Evolutionary conservation across 768 basidiomycete species (phyloP).

Genomic region (Asterophora lycoperdoides): DNA sequence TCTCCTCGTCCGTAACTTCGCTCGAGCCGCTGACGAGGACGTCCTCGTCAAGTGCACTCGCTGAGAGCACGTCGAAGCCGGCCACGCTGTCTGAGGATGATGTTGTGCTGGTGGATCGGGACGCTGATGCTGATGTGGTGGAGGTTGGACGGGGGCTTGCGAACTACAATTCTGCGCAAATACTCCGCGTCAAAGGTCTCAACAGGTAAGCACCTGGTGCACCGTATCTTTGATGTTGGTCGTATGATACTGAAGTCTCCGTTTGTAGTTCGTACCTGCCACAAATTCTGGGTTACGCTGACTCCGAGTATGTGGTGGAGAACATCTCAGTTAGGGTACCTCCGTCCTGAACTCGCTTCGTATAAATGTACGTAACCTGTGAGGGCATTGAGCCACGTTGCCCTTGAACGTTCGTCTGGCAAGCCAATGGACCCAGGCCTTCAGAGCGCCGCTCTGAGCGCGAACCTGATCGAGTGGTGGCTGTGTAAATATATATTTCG

Average conservation of each 20-base stretch:
- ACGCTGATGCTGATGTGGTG: constrained; percentile 57
- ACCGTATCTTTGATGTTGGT: not conserved
- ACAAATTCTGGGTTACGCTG: constrained; percentile 84
- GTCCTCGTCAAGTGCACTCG: constrained; percentile 34
- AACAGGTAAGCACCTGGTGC: constrained; percentile 64
- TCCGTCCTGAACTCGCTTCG: constrained; percentile 27
- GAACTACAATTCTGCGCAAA: constrained; percentile 94
- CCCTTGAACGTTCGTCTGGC: constrained; percentile 11
- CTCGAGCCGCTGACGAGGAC: constrained; percentile 42
- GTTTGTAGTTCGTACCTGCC: constrained; percentile 68
- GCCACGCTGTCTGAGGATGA: constrained; percentile 29
- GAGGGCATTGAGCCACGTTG: constrained; percentile 8
- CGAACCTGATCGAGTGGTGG: constrained; percentile 27
- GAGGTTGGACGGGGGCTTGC: constrained; percentile 94
- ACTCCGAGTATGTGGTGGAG: constrained; percentile 96
- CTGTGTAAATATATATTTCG: constrained; percentile 44
- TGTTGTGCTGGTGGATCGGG: constrained; percentile 21
- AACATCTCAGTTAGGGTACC: constrained; percentile 78
- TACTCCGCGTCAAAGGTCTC: constrained; percentile 79
- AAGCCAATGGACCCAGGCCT: constrained; percentile 20
- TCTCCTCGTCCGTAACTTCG: constrained; percentile 43
- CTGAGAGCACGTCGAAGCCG: constrained; percentile 20
- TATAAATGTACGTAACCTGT: constrained; percentile 1
- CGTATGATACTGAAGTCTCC: constrained; percentile 13
- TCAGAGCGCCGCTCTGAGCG: too few relatives aligned